phyloP scores from a whole-genome alignment of 805 yeast species.

The Yamadazyma insecticola region DNA sequence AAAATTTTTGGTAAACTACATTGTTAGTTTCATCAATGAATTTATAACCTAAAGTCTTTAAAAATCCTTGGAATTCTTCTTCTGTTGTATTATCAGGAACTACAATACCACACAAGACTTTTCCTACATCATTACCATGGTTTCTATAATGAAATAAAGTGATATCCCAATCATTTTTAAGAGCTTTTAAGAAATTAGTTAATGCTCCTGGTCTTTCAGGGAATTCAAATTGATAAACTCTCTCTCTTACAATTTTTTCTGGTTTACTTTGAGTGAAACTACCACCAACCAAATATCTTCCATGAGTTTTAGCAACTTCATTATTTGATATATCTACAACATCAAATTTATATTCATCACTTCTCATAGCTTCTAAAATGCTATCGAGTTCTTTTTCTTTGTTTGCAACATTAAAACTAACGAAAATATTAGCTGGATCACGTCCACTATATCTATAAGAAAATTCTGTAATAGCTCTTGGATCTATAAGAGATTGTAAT shows the following conservation, averaged over 20 bases:
- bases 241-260: constrained; percentile 61
- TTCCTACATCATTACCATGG: constrained; percentile 93
- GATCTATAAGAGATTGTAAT: constrained; percentile 73
- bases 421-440: constrained; percentile 69
- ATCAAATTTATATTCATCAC: constrained; percentile 54
- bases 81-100: constrained; percentile 68
- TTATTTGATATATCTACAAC: constrained; percentile 87
- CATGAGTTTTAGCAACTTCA: constrained; percentile 94
- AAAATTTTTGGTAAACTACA: constrained; percentile 76
- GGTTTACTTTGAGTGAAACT: constrained; percentile 27
- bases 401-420: constrained; percentile 81
- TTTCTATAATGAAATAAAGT: constrained; percentile 95
- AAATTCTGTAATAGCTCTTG: constrained; percentile 91
- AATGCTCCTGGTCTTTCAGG: constrained; percentile 98
- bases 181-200: constrained; percentile 65
- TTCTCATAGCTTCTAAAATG: constrained; percentile 55
- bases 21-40: constrained; percentile 81
- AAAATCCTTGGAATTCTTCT: constrained; percentile 60
- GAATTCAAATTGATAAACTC: constrained; percentile 80
- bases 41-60: constrained; percentile 69
- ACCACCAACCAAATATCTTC: constrained; percentile 95
- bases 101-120: constrained; percentile 83
- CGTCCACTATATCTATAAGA: constrained; percentile 70
- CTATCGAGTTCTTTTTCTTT: constrained; percentile 67
- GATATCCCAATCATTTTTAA: constrained; percentile 83